These are phyloP conservation scores for Radiomyces spectabilis DNA, from an alignment of 192 early-diverging fungal genomes.

Conservation along the genomic window DNA sequence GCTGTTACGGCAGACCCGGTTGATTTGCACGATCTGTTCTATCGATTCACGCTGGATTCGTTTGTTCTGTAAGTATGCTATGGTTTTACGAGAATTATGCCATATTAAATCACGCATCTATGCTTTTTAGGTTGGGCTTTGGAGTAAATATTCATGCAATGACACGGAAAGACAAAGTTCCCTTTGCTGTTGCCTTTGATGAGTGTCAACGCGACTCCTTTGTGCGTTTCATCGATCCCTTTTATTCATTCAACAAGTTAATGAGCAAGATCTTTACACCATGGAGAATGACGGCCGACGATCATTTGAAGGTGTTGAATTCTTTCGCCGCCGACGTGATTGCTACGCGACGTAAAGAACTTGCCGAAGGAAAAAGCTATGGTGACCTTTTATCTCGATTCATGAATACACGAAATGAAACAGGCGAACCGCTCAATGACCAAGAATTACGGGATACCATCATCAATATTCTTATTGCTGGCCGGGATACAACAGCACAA, in stretches of 20 bases:
- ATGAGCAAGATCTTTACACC: not conserved
- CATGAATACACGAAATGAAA: constrained; percentile 18
- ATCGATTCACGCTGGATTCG: constrained; percentile 33
- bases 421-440: constrained; percentile 16
- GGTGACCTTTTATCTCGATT: constrained; percentile 23
- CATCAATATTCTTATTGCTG: constrained; percentile 26
- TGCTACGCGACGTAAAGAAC: constrained; percentile 11
- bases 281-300: not conserved
- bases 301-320: constrained; percentile 18
- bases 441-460: constrained; percentile 24
- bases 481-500: constrained; percentile 28
- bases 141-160: constrained; percentile 34
- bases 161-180: constrained; percentile 23
- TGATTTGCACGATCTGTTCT: constrained; percentile 40
- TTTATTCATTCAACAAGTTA: not conserved
- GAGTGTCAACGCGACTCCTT: constrained; percentile 27
- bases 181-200: constrained; percentile 42
- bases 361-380: constrained; percentile 7
- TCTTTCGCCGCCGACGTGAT: constrained; percentile 18
- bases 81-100: no score
- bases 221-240: constrained; percentile 9
- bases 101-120: no score
- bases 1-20: constrained; percentile 20
- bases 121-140: no score
- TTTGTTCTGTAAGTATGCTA: constrained; percentile 26